These are phyloP conservation scores for Dactylonectria macrodidyma DNA, from an alignment of 2,329 filamentous ascomycete species.

Conservation along the genomic window DNA sequence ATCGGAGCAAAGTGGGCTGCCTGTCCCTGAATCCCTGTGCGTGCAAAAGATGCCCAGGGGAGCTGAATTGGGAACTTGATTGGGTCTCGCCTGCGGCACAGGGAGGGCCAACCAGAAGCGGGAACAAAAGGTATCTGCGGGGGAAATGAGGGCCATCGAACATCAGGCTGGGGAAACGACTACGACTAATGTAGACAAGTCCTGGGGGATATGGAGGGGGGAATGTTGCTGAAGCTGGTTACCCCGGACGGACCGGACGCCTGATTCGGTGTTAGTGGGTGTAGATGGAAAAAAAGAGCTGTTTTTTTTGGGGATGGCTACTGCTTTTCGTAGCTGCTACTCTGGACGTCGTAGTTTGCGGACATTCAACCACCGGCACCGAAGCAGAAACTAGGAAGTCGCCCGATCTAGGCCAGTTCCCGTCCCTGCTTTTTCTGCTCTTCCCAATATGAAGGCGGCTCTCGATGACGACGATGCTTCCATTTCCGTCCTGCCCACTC, in stretches of 20 bases:
- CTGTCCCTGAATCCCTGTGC: not conserved
- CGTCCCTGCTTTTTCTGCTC: too few species aligned
- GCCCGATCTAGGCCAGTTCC: too few species aligned
- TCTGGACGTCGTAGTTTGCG: too few species aligned
- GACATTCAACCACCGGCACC: too few species aligned
- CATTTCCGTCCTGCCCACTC: not conserved
- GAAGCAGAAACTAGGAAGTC: too few species aligned
- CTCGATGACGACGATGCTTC: conserved; percentile 17
- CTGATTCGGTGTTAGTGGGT: conserved; percentile 5
- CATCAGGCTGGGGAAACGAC: not conserved
- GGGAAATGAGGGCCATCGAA: conserved; percentile 39
- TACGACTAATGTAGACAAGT: too few species aligned
- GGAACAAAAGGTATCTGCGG: conserved; percentile 34
- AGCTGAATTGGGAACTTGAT: conserved; percentile 25
- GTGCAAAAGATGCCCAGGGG: not conserved
- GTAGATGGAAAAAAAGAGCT: not conserved
- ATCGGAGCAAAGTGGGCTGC: not conserved
- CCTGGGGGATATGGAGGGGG: too few species aligned
- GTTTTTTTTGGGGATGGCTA: not conserved
- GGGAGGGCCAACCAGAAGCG: conserved; percentile 7
- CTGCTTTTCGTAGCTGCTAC: too few species aligned
- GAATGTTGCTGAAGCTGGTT: conserved; percentile 5
- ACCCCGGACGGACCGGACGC: conserved; percentile 35
- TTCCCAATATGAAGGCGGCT: too few species aligned
- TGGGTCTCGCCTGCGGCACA: conserved; percentile 31